Evolutionary conservation across 75 land plant genomes (phyloP).

Genomic region (Larix kaempferi): DNA sequence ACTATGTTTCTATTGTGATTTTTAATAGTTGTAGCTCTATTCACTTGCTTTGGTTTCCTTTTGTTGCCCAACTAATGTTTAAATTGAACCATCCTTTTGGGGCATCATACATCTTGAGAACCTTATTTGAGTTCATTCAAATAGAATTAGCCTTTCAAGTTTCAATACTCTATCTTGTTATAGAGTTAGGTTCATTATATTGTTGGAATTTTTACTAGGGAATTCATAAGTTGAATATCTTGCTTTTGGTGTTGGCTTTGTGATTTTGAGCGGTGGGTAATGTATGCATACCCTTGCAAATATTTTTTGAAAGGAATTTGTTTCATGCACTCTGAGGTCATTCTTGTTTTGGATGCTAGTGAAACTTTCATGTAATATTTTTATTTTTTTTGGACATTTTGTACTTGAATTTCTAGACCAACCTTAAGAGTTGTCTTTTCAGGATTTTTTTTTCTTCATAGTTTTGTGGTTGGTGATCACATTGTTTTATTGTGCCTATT

Average conservation of each 20-base stretch:
- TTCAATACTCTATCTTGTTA: not conserved
- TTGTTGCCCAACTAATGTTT: too few species aligned
- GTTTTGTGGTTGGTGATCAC: not conserved
- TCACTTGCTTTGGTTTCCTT: too few species aligned
- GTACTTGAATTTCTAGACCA: too few species aligned
- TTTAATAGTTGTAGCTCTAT: too few species aligned
- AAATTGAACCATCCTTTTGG: too few species aligned
- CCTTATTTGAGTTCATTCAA: too few species aligned
- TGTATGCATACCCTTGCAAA: not conserved
- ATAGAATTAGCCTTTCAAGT: too few species aligned
- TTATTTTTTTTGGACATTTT: not conserved
- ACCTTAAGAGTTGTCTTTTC: not conserved
- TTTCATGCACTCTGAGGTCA: not conserved
- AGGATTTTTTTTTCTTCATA: not conserved
- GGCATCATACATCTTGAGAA: too few species aligned
- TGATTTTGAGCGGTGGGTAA: not conserved
- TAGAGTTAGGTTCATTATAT: not conserved
- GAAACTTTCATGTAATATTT: not conserved
- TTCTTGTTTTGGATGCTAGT: not conserved
- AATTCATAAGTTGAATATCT: not conserved
- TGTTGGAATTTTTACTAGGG: not conserved
- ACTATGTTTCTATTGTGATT: too few species aligned
- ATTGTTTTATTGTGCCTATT: constrained; percentile 4
- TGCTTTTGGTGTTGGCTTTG: not conserved
- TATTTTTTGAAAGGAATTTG: not conserved